Evolutionary conservation across 1,284 basidiomycete genomes (phyloP), one percentile per base, ranked within the genome.

Genomic region (Ceraceosorus guamensis): DNA sequence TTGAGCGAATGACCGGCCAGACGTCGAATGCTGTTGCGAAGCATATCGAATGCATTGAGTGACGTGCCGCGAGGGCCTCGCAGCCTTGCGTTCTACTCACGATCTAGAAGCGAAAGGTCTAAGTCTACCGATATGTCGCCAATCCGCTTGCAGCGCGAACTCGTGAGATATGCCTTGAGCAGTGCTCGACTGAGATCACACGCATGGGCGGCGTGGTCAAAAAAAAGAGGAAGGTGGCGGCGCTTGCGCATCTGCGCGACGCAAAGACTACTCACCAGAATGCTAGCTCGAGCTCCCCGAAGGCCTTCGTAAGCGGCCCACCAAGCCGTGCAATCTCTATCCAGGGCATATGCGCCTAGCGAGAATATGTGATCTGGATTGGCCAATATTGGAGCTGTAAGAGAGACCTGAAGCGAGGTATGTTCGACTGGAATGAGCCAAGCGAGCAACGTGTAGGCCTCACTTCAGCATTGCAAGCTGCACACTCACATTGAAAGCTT

Each of bases 1-100:
- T 97, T 98, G 62, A 86, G 77, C 0, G 85, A 84, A 31, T 85
- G 83, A 1, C 88, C 86, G 0, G 90, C 89, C 0, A 65, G 85
- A 81, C 73, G 87, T 14, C 91, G 85, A 61, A 93, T 87, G 55
- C 90, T 92, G 4, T 71, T 31, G n/a, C n/a, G n/a, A n/a, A n/a
- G n/a, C n/a, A n/a, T n/a, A n/a, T n/a, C n/a, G n/a, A n/a, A n/a
- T n/a, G n/a, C n/a, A n/a, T n/a, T n/a, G n/a, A n/a, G n/a, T n/a
- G n/a, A n/a, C n/a, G n/a, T n/a, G n/a, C n/a, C n/a, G n/a, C n/a
- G n/a, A n/a, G n/a, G n/a, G n/a, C n/a, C n/a, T n/a, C n/a, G n/a
- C n/a, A n/a, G n/a, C n/a, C n/a, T n/a, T n/a, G n/a, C n/a, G n/a
- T n/a, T n/a, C 37, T 8, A 41, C 37, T 8, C n/a, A 41, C 37